Evolutionary conservation across 176 grass and related monocot species (phyloP).

Genomic region (Hordeum marinum): DNA sequence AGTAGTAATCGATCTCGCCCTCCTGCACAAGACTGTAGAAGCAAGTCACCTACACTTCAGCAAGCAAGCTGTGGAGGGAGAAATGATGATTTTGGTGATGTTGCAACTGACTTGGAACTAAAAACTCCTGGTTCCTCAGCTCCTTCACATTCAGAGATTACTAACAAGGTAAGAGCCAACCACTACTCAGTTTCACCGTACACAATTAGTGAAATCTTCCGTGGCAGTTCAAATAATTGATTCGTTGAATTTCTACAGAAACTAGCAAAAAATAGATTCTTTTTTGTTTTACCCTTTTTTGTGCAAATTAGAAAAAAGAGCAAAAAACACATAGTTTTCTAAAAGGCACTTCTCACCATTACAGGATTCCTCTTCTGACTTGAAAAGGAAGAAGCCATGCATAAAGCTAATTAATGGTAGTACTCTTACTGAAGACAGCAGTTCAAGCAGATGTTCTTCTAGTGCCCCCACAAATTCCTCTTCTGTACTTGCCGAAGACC

Average conservation of each 20-base stretch:
- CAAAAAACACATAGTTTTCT: slow-evolving; percentile 6
- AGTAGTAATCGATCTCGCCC: slow-evolving; percentile 33
- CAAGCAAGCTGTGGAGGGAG: slow-evolving; percentile 39
- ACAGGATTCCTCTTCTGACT: slow-evolving; percentile 57
- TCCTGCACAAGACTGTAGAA: slow-evolving; percentile 43
- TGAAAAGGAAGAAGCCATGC: slow-evolving; percentile 51
- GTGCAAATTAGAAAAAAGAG: not conserved
- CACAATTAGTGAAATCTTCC: not conserved
- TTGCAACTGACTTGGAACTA: slow-evolving; percentile 87
- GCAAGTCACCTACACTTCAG: slow-evolving; percentile 41
- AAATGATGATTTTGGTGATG: slow-evolving; percentile 56
- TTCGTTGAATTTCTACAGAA: not conserved
- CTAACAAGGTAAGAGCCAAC: slow-evolving; percentile 41
- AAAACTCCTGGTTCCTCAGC: slow-evolving; percentile 69
- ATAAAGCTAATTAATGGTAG: slow-evolving; percentile 31
- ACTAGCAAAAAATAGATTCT: not conserved
- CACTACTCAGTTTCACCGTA: not conserved
- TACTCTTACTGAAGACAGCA: slow-evolving; percentile 35
- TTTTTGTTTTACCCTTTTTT: not conserved
- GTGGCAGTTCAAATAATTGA: not conserved
- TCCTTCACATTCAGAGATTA: slow-evolving; percentile 35
- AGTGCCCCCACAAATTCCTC: not conserved
- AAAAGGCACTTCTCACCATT: slow-evolving; percentile 8
- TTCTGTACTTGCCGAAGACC: slow-evolving; percentile 6
- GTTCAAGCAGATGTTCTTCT: slow-evolving; percentile 63